Evolutionary conservation across 2,329 filamentous ascomycete genomes (phyloP).

Genomic region (Meredithiella fracta): DNA sequence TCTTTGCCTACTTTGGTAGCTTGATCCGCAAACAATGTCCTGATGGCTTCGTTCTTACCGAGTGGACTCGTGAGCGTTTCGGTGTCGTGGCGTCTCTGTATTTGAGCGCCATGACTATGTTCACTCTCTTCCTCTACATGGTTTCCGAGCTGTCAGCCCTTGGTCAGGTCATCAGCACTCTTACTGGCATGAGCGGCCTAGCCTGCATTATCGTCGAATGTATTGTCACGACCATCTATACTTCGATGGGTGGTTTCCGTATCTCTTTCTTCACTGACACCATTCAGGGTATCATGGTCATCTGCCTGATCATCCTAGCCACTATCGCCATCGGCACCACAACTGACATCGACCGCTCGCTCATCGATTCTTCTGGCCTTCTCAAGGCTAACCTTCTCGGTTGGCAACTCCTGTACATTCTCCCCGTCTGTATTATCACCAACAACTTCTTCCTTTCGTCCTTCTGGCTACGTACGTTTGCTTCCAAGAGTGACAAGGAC

Average conservation of each 20-base stretch:
- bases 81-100: constrained; percentile 53
- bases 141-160: constrained; percentile 67
- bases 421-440: constrained; percentile 63
- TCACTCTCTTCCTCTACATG: constrained; percentile 78
- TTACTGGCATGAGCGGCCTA: constrained; percentile 60
- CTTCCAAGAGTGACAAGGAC: constrained; percentile 62
- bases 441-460: constrained; percentile 78
- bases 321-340: constrained; percentile 63
- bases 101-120: constrained; percentile 59
- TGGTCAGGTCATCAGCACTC: constrained; percentile 57
- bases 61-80: constrained; percentile 70
- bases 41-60: constrained; percentile 68
- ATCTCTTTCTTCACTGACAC: constrained; percentile 76
- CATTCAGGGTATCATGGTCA: constrained; percentile 63
- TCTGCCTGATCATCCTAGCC: constrained; percentile 57
- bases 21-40: constrained; percentile 67
- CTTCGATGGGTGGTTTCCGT: constrained; percentile 65
- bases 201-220: constrained; percentile 66
- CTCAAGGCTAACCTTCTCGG: constrained; percentile 55
- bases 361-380: constrained; percentile 53
- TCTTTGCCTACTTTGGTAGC: constrained; percentile 59
- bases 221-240: constrained; percentile 65
- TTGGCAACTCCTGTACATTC: constrained; percentile 74
- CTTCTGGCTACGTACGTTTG: constrained; percentile 74
- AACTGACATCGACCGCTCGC: constrained; percentile 51